Conservation (phyloP, 1,284 basidiomycete genomes). For the Ceratobasidium sp. region DNA sequence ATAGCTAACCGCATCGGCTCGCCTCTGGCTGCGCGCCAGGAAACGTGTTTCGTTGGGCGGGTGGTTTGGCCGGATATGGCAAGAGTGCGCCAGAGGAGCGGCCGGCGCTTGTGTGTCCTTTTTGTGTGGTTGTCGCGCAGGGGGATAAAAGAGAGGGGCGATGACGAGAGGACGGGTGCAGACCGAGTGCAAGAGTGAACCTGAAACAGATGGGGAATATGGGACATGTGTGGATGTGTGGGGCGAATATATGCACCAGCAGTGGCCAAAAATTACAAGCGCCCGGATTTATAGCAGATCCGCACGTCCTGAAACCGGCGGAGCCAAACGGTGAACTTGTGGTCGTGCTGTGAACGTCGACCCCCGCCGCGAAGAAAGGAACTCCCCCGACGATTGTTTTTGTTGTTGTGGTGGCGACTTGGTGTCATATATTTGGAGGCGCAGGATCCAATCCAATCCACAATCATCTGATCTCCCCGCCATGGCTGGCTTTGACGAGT, state of each 20-base stretch:
- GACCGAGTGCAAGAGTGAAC: no score
- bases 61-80: not conserved
- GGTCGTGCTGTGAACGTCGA: constrained; percentile 1
- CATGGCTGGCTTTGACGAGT: no score
- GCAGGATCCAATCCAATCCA: not conserved
- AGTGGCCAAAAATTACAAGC: not conserved
- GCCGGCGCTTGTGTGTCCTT: constrained; percentile 15
- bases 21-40: constrained; percentile 14
- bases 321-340: not conserved
- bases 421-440: constrained; percentile 3
- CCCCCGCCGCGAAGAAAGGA: constrained; percentile 19
- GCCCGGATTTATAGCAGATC: constrained; percentile 23
- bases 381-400: not conserved
- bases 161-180: constrained; percentile 9
- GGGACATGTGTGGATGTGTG: not conserved
- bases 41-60: constrained; percentile 22
- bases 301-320: constrained; percentile 14
- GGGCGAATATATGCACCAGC: constrained; percentile 3
- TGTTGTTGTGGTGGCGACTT: constrained; percentile 4
- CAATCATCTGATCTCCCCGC: no score
- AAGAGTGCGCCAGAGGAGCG: not conserved
- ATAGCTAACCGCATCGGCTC: constrained; percentile 17
- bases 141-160: not conserved
- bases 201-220: not conserved
- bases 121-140: not conserved